Percentiles rank a stretch among this genome's conserved stretches.
Evolutionary conservation across 2,329 filamentous ascomycete genomes (phyloP).

Genomic region (Scleromitrula shiraiana): DNA sequence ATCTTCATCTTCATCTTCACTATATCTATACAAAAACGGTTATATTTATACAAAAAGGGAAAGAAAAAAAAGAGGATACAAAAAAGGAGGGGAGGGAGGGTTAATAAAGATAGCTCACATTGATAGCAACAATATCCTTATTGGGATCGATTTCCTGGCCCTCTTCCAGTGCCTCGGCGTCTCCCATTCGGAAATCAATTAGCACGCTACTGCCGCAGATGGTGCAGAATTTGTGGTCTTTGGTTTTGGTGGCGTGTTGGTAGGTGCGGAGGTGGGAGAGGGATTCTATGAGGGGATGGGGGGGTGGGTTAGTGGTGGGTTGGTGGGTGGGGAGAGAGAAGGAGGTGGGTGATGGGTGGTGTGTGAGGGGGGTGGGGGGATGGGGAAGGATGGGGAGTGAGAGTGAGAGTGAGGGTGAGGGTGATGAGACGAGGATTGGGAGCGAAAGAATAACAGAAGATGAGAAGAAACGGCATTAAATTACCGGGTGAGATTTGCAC

Average conservation of each 20-base stretch:
- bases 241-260: slow-evolving; percentile 12
- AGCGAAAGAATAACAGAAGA: background rate
- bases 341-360: background rate
- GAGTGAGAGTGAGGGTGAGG: background rate
- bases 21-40: too few relatives aligned
- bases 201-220: slow-evolving; percentile 18
- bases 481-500: slow-evolving; percentile 14
- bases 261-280: slow-evolving; percentile 10
- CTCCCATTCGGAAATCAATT: slow-evolving; percentile 14
- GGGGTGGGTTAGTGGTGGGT: background rate
- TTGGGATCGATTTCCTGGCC: slow-evolving; percentile 15
- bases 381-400: background rate
- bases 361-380: background rate
- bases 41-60: too few relatives aligned
- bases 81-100: background rate
- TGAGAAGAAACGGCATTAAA: background rate
- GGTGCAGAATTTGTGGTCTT: slow-evolving; percentile 20
- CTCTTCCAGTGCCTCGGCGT: background rate
- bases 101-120: slow-evolving; percentile 13
- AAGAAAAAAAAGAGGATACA: background rate
- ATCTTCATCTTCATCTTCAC: too few relatives aligned
- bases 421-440: background rate
- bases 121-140: slow-evolving; percentile 19
- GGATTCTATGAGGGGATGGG: background rate
- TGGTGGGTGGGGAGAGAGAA: too few relatives aligned